These are phyloP conservation scores for Verticillium dahliae DNA, from an alignment of 2,329 filamentous ascomycete genomes.

Conservation along the genomic window DNA sequence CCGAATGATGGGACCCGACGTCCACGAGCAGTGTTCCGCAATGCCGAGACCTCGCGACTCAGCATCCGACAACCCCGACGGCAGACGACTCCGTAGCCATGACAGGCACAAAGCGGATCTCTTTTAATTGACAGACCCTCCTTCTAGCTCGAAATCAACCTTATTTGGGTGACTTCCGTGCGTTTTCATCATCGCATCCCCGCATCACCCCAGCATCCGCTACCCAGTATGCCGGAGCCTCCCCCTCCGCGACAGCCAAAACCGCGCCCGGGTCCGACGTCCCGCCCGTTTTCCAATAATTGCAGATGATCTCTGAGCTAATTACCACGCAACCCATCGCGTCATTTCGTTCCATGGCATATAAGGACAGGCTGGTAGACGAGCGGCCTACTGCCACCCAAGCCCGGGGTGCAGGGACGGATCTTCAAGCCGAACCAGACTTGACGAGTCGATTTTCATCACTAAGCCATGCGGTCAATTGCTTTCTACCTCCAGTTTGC, in stretches of 20 bases:
- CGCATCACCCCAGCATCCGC: neutral
- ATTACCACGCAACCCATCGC: neutral
- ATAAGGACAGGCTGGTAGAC: neutral
- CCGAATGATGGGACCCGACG: no score
- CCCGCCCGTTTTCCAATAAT: neutral
- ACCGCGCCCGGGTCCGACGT: neutral
- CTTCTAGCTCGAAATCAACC: neutral
- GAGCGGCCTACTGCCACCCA: neutral
- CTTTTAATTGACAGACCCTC: neutral
- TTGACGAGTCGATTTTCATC: neutral
- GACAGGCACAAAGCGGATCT: neutral
- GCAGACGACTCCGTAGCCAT: neutral
- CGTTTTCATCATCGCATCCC: neutral
- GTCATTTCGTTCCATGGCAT: neutral
- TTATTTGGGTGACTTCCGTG: neutral
- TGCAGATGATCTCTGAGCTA: neutral
- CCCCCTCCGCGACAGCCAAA: neutral
- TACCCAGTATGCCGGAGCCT: neutral
- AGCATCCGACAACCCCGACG: neutral
- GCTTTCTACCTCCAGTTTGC: neutral
- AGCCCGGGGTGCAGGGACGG: neutral
- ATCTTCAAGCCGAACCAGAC: neutral
- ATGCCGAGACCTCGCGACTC: neutral
- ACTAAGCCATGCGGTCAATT: neutral
- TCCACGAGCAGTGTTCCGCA: no score